These are phyloP conservation scores for Hypoxylon rickii DNA, from an alignment of 495 filamentous ascomycete species.

Conservation along the genomic window DNA sequence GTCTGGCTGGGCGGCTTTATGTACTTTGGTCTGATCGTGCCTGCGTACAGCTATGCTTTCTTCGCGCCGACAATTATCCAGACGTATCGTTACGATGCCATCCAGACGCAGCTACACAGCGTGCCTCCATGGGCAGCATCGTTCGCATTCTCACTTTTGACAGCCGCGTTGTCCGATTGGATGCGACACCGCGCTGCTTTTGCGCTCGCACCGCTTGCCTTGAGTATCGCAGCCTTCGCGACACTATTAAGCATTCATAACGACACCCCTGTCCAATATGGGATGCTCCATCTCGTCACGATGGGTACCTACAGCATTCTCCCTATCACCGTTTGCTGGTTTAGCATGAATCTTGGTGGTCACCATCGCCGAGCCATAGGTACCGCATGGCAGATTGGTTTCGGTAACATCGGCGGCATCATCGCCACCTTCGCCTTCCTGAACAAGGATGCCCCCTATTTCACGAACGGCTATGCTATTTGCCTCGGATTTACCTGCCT, in stretches of 20 bases:
- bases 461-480: slow-evolving; percentile 76
- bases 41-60: slow-evolving; percentile 72
- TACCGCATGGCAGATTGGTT: slow-evolving; percentile 86
- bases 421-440: slow-evolving; percentile 87
- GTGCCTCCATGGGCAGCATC: slow-evolving; percentile 88
- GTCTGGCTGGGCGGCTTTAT: slow-evolving; percentile 76
- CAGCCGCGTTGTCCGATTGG: slow-evolving; percentile 71
- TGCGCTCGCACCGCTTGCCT: slow-evolving; percentile 62
- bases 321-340: slow-evolving; percentile 91
- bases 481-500: slow-evolving; percentile 75
- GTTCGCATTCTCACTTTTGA: slow-evolving; percentile 74
- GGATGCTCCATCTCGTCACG: slow-evolving; percentile 73
- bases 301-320: slow-evolving; percentile 70
- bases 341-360: slow-evolving; percentile 87
- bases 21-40: slow-evolving; percentile 89
- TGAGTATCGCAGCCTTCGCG: slow-evolving; percentile 71
- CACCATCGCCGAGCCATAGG: slow-evolving; percentile 85
- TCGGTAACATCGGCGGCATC: slow-evolving; percentile 94
- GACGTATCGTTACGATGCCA: slow-evolving; percentile 66
- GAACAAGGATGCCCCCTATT: slow-evolving; percentile 68
- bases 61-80: slow-evolving; percentile 80
- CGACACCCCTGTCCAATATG: slow-evolving; percentile 67
- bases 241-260: slow-evolving; percentile 70
- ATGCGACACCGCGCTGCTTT: slow-evolving; percentile 76
- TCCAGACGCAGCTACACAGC: slow-evolving; percentile 77